A percentile compares a stretch with the other conserved stretches of the same genome.
These are phyloP conservation scores for Rhypophila decipiens DNA, from an alignment of 495 filamentous ascomycete species.

Conservation along the genomic window DNA sequence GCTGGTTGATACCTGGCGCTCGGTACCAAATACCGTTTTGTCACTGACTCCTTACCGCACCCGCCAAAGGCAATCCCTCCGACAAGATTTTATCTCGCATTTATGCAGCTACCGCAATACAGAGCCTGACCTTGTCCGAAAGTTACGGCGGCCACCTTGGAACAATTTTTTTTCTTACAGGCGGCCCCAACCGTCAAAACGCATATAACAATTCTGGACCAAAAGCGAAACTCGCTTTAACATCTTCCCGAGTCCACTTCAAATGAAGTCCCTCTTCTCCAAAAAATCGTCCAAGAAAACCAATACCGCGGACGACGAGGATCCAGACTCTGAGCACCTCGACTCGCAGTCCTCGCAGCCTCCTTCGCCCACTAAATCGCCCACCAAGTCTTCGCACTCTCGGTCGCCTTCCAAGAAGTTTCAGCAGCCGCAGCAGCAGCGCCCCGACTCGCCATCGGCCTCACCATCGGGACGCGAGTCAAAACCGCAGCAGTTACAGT, in stretches of 20 bases:
- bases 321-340: constrained; percentile 31
- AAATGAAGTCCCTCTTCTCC: constrained; percentile 49
- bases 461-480: constrained; percentile 15
- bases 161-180: constrained; percentile 11
- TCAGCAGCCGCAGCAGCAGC: constrained; percentile 18
- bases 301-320: constrained; percentile 39
- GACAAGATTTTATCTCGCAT: constrained; percentile 17
- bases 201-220: constrained; percentile 23
- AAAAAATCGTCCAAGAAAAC: constrained; percentile 48
- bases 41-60: too few relatives aligned
- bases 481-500: constrained; percentile 23
- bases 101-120: constrained; percentile 22
- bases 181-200: too few relatives aligned
- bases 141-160: constrained; percentile 16
- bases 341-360: constrained; percentile 18
- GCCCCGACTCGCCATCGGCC: constrained; percentile 3
- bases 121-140: constrained; percentile 25
- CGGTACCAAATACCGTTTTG: too few relatives aligned
- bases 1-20: constrained; percentile 11
- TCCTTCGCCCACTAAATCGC: constrained; percentile 12
- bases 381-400: constrained; percentile 16
- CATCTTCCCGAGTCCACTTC: constrained; percentile 15
- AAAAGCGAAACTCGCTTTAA: constrained; percentile 11
- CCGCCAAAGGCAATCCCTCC: constrained; percentile 11
- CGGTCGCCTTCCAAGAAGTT: constrained; percentile 28